Evolutionary conservation across 2,329 filamentous ascomycete species (phyloP).

Genomic region (Aureobasidium sp.): DNA sequence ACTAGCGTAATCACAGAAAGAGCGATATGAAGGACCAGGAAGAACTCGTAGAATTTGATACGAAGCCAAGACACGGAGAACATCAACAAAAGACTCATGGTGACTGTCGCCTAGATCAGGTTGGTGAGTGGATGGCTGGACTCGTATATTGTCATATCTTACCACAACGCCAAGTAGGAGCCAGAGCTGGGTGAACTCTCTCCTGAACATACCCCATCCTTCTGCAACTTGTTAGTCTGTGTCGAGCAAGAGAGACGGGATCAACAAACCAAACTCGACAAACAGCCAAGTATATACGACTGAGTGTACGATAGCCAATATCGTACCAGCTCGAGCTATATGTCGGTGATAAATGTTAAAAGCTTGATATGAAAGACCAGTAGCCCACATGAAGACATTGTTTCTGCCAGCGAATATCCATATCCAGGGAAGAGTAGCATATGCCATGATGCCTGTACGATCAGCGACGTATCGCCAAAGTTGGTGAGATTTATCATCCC

Average conservation of each 20-base stretch:
- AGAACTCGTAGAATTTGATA: constrained; percentile 47
- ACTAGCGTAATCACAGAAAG: constrained; percentile 46
- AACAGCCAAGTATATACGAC: constrained; percentile 45
- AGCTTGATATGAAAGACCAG: constrained; percentile 61
- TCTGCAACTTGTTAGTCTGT: background rate
- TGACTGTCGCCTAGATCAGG: constrained; percentile 26
- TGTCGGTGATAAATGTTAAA: constrained; percentile 64
- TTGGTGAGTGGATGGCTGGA: background rate
- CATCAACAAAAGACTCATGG: constrained; percentile 41
- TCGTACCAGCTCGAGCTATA: constrained; percentile 55
- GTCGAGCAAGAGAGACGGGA: constrained; percentile 25
- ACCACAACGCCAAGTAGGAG: constrained; percentile 5
- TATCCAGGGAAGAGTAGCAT: constrained; percentile 56
- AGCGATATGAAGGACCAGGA: constrained; percentile 45
- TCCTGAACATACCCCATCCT: background rate
- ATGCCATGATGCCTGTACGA: constrained; percentile 57
- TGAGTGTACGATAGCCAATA: constrained; percentile 58
- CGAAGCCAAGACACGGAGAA: constrained; percentile 49
- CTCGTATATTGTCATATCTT: background rate
- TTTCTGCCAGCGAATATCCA: constrained; percentile 64
- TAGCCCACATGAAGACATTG: constrained; percentile 58
- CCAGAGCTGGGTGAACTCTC: constrained; percentile 7
- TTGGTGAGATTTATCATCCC: constrained; percentile 31
- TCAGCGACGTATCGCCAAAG: constrained; percentile 53
- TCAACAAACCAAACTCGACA: background rate